Evolutionary conservation across 2,329 filamentous ascomycete species (phyloP).

Genomic region (Diaporthe ampelina): DNA sequence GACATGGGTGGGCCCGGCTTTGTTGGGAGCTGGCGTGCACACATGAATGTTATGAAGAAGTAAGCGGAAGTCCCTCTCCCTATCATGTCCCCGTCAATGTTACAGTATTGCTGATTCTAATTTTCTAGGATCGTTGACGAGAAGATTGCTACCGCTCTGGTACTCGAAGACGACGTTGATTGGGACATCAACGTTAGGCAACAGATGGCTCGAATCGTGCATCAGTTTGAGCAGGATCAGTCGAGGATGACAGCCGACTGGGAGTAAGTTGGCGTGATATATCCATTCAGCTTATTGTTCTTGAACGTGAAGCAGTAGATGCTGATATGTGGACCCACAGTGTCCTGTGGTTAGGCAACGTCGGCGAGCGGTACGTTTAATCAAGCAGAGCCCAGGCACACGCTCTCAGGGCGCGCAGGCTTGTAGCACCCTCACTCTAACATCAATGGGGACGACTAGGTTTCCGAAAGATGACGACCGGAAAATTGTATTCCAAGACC

Average conservation of each 20-base stretch:
- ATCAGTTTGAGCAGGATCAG: background rate
- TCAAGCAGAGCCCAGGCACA: background rate
- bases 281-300: background rate
- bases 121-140: background rate
- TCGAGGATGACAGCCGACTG: background rate
- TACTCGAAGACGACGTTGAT: constrained; percentile 14
- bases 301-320: background rate
- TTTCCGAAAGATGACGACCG: constrained; percentile 10
- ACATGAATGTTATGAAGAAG: no score
- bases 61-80: no score
- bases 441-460: background rate
- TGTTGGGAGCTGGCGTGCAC: no score
- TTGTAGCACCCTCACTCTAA: background rate
- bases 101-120: no score
- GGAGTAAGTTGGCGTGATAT: background rate
- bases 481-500: constrained; percentile 11
- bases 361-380: constrained; percentile 2
- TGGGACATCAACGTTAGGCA: constrained; percentile 12
- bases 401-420: no score
- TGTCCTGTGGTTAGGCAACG: constrained; percentile 9
- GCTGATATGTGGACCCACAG: background rate
- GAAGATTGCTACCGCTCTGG: background rate
- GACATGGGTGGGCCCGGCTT: no score
- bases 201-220: constrained; percentile 20
- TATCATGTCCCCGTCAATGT: no score